These are phyloP conservation scores for Fusarium pilosicola DNA, from an alignment of 2,329 filamentous ascomycete genomes.

Conservation along the genomic window DNA sequence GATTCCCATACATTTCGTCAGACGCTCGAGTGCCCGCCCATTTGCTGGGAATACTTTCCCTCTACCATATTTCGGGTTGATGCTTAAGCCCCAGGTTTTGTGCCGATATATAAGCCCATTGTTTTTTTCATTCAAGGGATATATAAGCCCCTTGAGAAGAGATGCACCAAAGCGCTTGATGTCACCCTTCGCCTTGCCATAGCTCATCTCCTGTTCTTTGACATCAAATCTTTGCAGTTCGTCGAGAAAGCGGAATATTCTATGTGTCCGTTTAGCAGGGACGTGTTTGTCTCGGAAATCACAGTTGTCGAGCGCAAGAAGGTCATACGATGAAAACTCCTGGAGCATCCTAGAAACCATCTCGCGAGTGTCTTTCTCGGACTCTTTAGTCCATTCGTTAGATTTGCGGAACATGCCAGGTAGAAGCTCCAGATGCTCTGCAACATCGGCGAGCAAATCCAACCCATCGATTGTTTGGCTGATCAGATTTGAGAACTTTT, in stretches of 20 bases:
- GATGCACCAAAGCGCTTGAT: constrained; percentile 41
- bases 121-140: constrained; percentile 7
- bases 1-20: constrained; percentile 25
- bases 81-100: background rate
- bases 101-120: background rate
- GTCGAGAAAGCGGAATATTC: constrained; percentile 35
- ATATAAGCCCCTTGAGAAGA: constrained; percentile 24
- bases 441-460: constrained; percentile 35
- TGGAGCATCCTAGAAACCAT: background rate
- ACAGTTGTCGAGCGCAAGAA: constrained; percentile 33
- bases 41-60: background rate
- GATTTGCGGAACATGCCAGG: background rate
- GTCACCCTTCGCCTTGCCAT: constrained; percentile 34
- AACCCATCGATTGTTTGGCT: constrained; percentile 33
- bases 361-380: background rate
- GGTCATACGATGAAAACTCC: constrained; percentile 8
- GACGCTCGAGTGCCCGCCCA: background rate
- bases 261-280: constrained; percentile 19
- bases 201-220: background rate
- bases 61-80: background rate
- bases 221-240: constrained; percentile 29
- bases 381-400: background rate
- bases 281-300: background rate
- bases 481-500: constrained; percentile 35
- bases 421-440: constrained; percentile 32